Evolutionary conservation across 176 grass and related monocot species (phyloP).

Genomic region (Thalia dealbata): DNA sequence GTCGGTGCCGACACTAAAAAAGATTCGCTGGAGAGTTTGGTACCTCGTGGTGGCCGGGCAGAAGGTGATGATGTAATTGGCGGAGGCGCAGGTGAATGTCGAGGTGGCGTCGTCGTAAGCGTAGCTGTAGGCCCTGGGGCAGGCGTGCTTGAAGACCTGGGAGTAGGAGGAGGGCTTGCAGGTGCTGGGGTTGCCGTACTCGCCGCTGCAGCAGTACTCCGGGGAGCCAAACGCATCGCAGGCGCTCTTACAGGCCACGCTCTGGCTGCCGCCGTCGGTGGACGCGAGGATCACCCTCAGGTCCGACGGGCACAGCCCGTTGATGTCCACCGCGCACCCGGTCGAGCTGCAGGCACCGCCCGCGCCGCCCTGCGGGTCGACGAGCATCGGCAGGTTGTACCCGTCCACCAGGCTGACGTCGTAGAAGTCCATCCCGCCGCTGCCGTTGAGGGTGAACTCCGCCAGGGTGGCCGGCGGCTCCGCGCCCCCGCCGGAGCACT

Average conservation of each 20-base stretch:
- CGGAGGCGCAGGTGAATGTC: neutral
- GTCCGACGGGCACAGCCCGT: constrained; percentile 43
- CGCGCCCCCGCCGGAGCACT: neutral
- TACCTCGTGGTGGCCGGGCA: neutral
- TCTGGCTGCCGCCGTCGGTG: neutral
- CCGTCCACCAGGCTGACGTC: constrained; percentile 87
- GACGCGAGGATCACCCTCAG: constrained; percentile 27
- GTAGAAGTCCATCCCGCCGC: constrained; percentile 55
- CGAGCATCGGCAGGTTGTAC: constrained; percentile 52
- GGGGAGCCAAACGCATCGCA: neutral
- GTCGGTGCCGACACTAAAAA: too few species aligned
- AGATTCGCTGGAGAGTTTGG: too few species aligned
- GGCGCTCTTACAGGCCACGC: constrained; percentile 9
- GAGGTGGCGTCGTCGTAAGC: neutral
- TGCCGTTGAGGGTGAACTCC: constrained; percentile 21
- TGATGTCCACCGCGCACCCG: constrained; percentile 63
- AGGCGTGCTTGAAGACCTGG: neutral
- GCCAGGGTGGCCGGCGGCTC: constrained; percentile 4
- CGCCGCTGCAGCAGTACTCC: constrained; percentile 4
- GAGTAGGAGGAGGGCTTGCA: constrained; percentile 4
- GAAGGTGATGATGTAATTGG: constrained; percentile 1
- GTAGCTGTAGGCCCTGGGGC: constrained; percentile 3
- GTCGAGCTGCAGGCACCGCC: constrained; percentile 40
- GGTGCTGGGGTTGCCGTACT: neutral
- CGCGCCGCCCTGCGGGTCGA: constrained; percentile 32